Evolutionary conservation across 768 basidiomycete genomes (phyloP), one percentile per base, ranked within the genome.

Genomic region (Hygrophorus russula): DNA sequence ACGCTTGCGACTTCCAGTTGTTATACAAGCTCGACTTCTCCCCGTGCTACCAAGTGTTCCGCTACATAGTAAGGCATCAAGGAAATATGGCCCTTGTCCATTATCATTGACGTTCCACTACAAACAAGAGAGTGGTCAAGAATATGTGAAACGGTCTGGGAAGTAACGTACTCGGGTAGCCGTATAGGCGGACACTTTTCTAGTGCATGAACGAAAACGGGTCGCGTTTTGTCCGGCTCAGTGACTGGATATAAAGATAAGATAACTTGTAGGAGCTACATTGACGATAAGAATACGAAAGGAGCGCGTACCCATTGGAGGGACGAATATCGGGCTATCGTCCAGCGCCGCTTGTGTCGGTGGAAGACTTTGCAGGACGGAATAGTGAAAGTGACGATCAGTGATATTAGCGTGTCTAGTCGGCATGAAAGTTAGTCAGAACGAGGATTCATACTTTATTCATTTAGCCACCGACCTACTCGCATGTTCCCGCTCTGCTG

Each of bases 311-410:
- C 74, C 72, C 86, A 82, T 93, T n/a, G 71, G 74, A 37, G 76
- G 84, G 50, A 81, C 72, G 54, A 84, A 81, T 8, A 76, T 64
- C 3, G 74, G 67, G 5, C 73, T 70, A 53, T 93, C 89, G 45
- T 91, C 86, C 43, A 94, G 65, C 39, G 79, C 74, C 15, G 78
- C 71, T 52, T 94, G 82, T 39, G 75, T 69, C 36, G 76, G 77
- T 0, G 93, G 93, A 24, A 97, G 63, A 48, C 80, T 75, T 53
- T 90, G 84, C 19, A 97, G 67, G 4, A 94, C 89, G 1, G 85
- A 78, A n/a, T 73, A 62, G 44, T 74, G 72, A 51, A 87, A 84
- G 57, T 94, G 88, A 18, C 77, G 69, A 51, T 89, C 88, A 0
- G 82, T 71, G 1, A 92, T 64, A 34, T 73, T 69, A 2, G 87